A percentile compares a stretch with the other conserved stretches of the same genome.
Evolutionary conservation across 768 basidiomycete genomes (phyloP).

Genomic region (Boletellus ananas): DNA sequence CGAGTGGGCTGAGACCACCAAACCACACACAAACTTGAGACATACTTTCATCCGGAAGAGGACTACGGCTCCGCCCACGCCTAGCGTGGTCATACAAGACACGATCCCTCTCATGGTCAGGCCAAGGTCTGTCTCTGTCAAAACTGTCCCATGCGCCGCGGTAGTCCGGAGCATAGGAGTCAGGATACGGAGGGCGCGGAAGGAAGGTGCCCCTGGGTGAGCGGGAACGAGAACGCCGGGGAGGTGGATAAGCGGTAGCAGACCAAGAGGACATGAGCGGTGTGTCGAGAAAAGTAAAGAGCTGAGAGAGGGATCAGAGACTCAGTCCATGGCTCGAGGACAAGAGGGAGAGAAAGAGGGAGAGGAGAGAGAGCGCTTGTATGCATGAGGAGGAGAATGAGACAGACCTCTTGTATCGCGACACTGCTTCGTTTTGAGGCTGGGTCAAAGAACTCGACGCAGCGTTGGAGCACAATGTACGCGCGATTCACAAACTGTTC

Average conservation of each 20-base stretch:
- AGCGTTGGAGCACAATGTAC: constrained; percentile 45
- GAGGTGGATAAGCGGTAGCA: constrained; percentile 63
- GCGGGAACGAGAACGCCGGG: constrained; percentile 80
- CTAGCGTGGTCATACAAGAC: constrained; percentile 62
- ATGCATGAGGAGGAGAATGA: constrained; percentile 74
- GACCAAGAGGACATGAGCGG: constrained; percentile 75
- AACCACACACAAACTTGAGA: not conserved
- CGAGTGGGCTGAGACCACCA: constrained; percentile 15
- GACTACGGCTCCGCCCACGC: constrained; percentile 76
- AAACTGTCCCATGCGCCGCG: constrained; percentile 67
- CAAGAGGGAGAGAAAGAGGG: constrained; percentile 50
- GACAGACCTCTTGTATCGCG: constrained; percentile 84
- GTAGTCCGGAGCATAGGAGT: constrained; percentile 55
- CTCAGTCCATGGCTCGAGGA: constrained; percentile 41
- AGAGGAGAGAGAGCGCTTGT: constrained; percentile 57
- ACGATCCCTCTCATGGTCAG: constrained; percentile 66
- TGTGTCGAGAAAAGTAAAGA: constrained; percentile 29
- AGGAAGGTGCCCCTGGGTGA: constrained; percentile 58
- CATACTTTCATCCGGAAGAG: constrained; percentile 63
- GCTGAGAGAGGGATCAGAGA: constrained; percentile 48
- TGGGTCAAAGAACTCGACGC: constrained; percentile 30
- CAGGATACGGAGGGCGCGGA: constrained; percentile 53
- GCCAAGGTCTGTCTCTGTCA: constrained; percentile 68
- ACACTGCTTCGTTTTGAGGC: constrained; percentile 39
- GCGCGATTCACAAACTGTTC: constrained; percentile 53